Conservation (phyloP, 192 early-diverging fungal genomes). For the Umbelopsis sp. region DNA sequence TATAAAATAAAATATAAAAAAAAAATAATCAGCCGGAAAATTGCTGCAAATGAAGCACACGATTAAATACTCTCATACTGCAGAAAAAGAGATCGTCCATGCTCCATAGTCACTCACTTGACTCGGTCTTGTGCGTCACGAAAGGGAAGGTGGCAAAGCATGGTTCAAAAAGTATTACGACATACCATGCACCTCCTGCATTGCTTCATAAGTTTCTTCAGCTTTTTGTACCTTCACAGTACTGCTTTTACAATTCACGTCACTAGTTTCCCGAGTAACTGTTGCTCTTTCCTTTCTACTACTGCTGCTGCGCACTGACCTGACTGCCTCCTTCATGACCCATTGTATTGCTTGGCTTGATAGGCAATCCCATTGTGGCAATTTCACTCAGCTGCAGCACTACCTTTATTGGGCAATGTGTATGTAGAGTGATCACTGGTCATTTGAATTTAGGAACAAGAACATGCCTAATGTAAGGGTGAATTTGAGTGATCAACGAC, state of each 20-base stretch:
- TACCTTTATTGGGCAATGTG: neutral
- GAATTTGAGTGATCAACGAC: neutral
- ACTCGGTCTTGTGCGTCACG: slow-evolving; percentile 14
- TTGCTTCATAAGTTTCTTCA: neutral
- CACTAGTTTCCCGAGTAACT: no score
- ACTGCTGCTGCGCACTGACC: neutral
- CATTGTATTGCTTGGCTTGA: neutral
- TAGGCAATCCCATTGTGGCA: neutral
- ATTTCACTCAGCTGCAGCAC: slow-evolving; percentile 4
- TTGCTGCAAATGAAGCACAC: neutral
- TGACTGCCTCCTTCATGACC: neutral
- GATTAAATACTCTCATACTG: slow-evolving; percentile 1
- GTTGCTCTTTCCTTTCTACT: neutral
- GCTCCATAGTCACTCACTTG: slow-evolving; percentile 12
- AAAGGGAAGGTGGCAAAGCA: slow-evolving; percentile 19
- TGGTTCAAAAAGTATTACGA: slow-evolving; percentile 5
- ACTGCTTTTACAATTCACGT: neutral
- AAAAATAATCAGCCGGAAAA: slow-evolving; percentile 2
- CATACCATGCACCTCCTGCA: slow-evolving; percentile 7
- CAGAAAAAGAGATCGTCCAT: slow-evolving; percentile 7
- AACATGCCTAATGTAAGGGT: neutral
- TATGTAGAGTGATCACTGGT: slow-evolving; percentile 10
- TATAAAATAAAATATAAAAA: neutral
- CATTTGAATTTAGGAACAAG: neutral
- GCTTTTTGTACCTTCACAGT: neutral